Evolutionary conservation across 352 stramenopile species (phyloP).

Genomic region (Blastocystis sp.): DNA sequence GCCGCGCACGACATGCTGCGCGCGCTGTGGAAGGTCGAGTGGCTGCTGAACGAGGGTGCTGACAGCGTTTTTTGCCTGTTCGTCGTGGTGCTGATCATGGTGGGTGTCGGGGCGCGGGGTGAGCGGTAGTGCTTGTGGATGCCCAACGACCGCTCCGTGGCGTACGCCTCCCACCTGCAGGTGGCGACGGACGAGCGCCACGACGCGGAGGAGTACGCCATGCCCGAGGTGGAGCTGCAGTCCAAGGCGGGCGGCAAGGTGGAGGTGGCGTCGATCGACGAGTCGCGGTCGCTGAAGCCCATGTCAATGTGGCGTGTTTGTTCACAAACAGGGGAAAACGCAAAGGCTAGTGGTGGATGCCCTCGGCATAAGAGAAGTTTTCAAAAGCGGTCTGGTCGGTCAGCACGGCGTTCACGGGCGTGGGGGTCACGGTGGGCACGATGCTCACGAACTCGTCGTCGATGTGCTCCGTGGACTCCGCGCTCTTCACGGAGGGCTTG

Average conservation of each 20-base stretch:
- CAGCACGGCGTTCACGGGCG: conserved; percentile 74
- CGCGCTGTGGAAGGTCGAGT: conserved; percentile 14
- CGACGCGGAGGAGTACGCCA: conserved; percentile 40
- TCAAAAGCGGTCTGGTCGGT: conserved; percentile 85
- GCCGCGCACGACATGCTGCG: not conserved
- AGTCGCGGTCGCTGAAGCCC: not conserved
- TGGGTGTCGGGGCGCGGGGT: not conserved
- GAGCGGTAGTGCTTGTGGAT: conserved; percentile 37
- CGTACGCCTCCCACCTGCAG: conserved; percentile 56
- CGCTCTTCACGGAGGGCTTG: conserved; percentile 85
- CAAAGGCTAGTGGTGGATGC: conserved; percentile 65
- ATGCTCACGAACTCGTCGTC: conserved; percentile 87
- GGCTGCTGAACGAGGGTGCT: conserved; percentile 38
- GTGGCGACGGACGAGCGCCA: conserved; percentile 40
- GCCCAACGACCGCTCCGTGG: conserved; percentile 31
- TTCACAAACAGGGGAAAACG: conserved; percentile 34
- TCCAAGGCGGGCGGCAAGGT: not conserved
- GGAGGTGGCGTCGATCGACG: conserved; percentile 18
- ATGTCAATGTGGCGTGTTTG: conserved; percentile 27
- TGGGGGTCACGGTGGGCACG: conserved; percentile 79
- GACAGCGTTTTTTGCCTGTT: not conserved
- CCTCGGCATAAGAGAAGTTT: conserved; percentile 82
- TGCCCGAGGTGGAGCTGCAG: conserved; percentile 49
- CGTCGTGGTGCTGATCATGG: conserved; percentile 42
- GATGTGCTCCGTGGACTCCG: conserved; percentile 74